These are phyloP conservation scores for Exophiala sp. DNA, from an alignment of 2,329 filamentous ascomycete genomes.

Conservation along the genomic window DNA sequence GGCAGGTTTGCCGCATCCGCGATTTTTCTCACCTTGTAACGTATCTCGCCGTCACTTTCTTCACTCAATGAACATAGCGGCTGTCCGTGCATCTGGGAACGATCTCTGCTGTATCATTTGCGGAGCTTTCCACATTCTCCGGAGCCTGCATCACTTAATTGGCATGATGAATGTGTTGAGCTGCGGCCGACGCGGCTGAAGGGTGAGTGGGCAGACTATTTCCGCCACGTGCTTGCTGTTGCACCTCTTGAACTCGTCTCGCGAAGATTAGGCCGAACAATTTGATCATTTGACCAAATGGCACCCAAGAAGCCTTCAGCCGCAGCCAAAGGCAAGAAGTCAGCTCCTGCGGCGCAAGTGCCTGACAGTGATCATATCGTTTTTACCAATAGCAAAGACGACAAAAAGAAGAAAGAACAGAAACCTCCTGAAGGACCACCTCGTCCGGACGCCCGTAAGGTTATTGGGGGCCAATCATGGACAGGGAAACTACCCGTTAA, in stretches of 20 bases:
- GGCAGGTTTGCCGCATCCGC: slow-evolving; percentile 9
- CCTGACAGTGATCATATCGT: slow-evolving; percentile 32
- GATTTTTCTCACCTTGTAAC: neutral
- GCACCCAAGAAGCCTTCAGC: slow-evolving; percentile 25
- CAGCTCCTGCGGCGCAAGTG: slow-evolving; percentile 15
- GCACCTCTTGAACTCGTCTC: neutral
- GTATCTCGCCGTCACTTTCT: neutral
- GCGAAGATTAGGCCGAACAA: neutral
- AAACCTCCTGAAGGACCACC: slow-evolving; percentile 34
- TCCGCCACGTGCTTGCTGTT: neutral
- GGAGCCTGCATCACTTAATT: no score
- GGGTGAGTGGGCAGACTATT: neutral
- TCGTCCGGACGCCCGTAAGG: slow-evolving; percentile 62
- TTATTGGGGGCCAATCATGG: slow-evolving; percentile 95
- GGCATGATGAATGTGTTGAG: no score
- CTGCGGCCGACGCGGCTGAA: neutral
- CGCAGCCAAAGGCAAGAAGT: slow-evolving; percentile 11
- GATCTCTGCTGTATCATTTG: no score
- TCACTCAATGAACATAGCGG: neutral
- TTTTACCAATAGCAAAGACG: slow-evolving; percentile 28
- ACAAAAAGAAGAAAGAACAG: slow-evolving; percentile 30
- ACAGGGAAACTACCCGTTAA: slow-evolving; percentile 95
- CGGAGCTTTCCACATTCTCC: no score
- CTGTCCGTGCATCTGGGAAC: no score
- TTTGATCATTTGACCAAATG: slow-evolving; percentile 10